phyloP scores from a whole-genome alignment of 1,284 basidiomycete species.

The Cutaneotrichosporon sp. region DNA sequence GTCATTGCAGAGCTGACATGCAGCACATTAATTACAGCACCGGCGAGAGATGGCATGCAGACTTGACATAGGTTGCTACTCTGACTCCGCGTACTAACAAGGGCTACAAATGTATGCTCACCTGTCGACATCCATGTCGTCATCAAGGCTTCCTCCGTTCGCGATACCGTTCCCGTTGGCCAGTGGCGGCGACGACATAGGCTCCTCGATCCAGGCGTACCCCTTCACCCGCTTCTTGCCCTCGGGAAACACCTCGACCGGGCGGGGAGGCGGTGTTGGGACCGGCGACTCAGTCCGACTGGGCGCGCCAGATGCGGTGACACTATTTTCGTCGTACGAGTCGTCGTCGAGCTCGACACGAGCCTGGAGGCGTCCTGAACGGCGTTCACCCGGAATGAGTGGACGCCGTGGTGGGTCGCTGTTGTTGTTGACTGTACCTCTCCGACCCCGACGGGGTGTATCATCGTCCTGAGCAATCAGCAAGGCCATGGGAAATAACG shows the following conservation, averaged over 20 bases:
- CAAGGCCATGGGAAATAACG: neutral
- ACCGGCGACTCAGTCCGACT: neutral
- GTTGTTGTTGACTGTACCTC: neutral
- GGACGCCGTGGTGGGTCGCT: constrained; percentile 16
- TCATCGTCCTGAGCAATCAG: constrained; percentile 11
- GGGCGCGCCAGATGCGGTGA: neutral
- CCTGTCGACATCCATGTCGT: constrained; percentile 7
- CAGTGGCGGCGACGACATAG: neutral
- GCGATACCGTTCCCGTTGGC: constrained; percentile 1
- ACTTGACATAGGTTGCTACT: constrained; percentile 16
- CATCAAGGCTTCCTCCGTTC: neutral
- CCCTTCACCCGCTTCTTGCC: constrained; percentile 17
- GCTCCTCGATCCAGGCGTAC: constrained; percentile 21
- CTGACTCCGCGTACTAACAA: neutral
- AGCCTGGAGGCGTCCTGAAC: constrained; percentile 25
- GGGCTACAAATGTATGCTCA: constrained; percentile 1
- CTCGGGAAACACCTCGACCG: constrained; percentile 9
- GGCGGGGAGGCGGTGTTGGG: neutral
- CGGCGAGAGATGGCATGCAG: constrained; percentile 21
- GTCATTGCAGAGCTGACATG: too few species aligned
- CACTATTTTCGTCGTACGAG: neutral
- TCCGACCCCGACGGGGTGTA: constrained; percentile 8
- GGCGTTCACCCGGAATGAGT: constrained; percentile 39
- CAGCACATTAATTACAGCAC: constrained; percentile 29
- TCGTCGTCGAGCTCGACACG: constrained; percentile 8